Conservation (phyloP, 352 stramenopile species). For the Peronosclerospora sorghi region DNA sequence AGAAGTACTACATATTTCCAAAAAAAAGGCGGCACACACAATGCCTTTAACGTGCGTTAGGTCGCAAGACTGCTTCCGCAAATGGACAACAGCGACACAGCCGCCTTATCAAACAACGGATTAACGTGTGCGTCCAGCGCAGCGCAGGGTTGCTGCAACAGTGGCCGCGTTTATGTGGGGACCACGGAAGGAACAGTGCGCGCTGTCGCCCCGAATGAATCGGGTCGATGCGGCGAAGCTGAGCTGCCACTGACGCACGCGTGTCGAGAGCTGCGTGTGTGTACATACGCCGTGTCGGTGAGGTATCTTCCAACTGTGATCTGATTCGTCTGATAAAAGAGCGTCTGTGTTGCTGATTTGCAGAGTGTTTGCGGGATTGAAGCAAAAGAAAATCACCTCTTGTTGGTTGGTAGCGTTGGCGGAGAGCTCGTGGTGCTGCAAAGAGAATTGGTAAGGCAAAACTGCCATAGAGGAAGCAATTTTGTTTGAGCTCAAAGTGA, state of each 20-base stretch:
- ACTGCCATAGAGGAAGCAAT: background rate
- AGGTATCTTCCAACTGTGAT: background rate
- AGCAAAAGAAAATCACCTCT: constrained; percentile 7
- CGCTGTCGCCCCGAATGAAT: constrained; percentile 19
- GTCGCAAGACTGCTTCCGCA: background rate
- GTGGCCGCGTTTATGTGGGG: constrained; percentile 19
- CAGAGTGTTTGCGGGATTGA: constrained; percentile 28
- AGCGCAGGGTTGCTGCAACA: background rate
- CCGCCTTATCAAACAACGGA: background rate
- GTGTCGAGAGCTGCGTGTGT: constrained; percentile 9
- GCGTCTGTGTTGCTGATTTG: constrained; percentile 3
- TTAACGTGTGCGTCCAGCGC: constrained; percentile 15
- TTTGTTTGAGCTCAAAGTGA: background rate
- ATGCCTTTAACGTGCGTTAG: background rate
- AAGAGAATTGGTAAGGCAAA: constrained; percentile 18
- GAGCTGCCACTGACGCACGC: constrained; percentile 10
- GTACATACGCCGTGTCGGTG: constrained; percentile 19
- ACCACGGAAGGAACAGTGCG: constrained; percentile 16
- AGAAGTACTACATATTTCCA: too few species aligned
- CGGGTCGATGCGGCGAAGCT: background rate
- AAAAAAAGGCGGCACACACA: constrained; percentile 1
- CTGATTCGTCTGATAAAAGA: background rate
- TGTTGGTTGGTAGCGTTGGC: constrained; percentile 26
- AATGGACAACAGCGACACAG: constrained; percentile 16
- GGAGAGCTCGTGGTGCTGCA: constrained; percentile 41